A percentile compares a stretch with the other conserved stretches of the same genome.
Conservation (phyloP, 176 grass and related monocot genomes). For the Carex littledalei region DNA sequence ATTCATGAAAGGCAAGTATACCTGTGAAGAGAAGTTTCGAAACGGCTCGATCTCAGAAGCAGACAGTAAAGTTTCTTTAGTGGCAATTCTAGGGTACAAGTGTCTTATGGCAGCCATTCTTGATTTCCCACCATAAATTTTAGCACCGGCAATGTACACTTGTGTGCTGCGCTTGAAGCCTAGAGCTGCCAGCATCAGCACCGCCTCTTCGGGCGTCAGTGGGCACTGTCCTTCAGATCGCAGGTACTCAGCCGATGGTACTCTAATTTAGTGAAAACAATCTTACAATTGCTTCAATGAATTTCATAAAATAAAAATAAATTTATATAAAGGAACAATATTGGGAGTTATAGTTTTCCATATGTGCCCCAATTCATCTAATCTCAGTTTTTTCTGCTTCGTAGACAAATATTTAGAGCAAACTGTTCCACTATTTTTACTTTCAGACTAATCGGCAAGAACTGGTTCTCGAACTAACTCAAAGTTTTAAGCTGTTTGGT, state of each 20-base stretch:
- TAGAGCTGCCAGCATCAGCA: constrained; percentile 92
- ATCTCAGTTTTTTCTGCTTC: background rate
- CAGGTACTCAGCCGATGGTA: constrained; percentile 70
- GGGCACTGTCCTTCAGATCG: constrained; percentile 93
- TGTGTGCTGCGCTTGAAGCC: constrained; percentile 85
- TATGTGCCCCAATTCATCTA: background rate
- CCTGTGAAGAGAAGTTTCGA: constrained; percentile 84
- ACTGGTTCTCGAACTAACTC: background rate
- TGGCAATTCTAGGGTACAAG: constrained; percentile 75
- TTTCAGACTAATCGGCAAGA: background rate
- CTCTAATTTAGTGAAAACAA: constrained; percentile 36
- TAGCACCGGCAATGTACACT: constrained; percentile 85
- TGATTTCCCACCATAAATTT: constrained; percentile 84
- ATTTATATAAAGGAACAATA: background rate
- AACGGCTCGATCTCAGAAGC: constrained; percentile 76
- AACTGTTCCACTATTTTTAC: background rate
- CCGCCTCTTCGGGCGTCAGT: constrained; percentile 90
- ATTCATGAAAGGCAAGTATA: constrained; percentile 29
- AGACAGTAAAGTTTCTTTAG: constrained; percentile 90
- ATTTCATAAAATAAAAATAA: background rate
- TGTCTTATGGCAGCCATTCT: constrained; percentile 89
- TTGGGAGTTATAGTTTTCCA: background rate
- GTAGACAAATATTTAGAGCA: background rate
- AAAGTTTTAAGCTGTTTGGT: background rate
- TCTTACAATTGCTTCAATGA: background rate